Evolutionary conservation across 1,139 yeast species (phyloP), one percentile per base, ranked within the genome.

Genomic region (Yamadazyma diddensiae): DNA sequence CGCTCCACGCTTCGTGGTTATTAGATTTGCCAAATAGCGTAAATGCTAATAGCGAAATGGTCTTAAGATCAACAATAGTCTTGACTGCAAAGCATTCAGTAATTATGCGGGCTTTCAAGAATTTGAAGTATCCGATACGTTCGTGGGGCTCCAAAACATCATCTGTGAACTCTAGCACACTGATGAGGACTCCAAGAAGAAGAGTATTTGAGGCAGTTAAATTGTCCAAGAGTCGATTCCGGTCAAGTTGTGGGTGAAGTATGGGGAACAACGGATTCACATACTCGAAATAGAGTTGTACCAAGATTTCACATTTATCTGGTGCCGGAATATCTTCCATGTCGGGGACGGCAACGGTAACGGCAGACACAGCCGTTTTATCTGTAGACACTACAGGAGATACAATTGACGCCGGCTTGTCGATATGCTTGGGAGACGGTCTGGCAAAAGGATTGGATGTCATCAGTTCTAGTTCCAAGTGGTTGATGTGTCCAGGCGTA

Each of bases 1-100:
- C 29, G 11, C 56, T 49, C 61, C 62, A 57, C 3, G 60, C 41
- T 29, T 57, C 61, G 18, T 50, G 47, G 29, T 50, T 49, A 27
- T 52, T 54, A n/a, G 50, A 37, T 19, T 44, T 40, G 3, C 61
- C 54, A 34, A 46, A 50, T n/a, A 52, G 42, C 11, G 55, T 46
- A 24, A 47, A 48, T 1, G 61, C 59, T 21, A 56, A 33, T 21
- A 57, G 43, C 11, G 55, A 41, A 38, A 57, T 44, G 6, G 59
- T 45, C 29, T 49, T 53, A 8, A 57, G 37, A 28, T 57, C 55
- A 9, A 38, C 44, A 22, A 51, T 29, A 15, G 42, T 45, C 10
- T 49, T 43, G n/a, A 53, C 50, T 3, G 52, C 42, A 34, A 45
- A 48, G 30, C 59, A 56, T 7, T 34, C 26, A 16, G 48, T 20